A percentile compares a stretch with the other conserved stretches of the same genome.
Conservation (phyloP, 139 green algal genomes). For the Mesotaenium endlicherianum region DNA sequence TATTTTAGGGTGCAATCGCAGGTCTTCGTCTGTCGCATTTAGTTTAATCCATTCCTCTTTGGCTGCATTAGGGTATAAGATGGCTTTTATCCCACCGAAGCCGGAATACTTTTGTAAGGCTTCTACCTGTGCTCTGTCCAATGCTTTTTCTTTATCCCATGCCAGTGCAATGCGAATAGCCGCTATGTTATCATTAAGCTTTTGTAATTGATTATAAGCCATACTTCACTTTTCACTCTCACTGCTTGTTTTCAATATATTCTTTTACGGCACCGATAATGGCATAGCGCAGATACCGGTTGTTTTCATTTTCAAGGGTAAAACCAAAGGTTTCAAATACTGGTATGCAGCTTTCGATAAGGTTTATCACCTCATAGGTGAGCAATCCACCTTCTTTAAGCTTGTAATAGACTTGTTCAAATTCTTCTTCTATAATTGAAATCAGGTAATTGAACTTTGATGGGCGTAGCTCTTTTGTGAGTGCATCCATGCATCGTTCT, state of each 20-base stretch:
- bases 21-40: neutral
- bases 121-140: neutral
- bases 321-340: neutral
- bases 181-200: neutral
- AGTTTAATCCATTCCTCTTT: neutral
- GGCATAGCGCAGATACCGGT: neutral
- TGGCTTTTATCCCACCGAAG: neutral
- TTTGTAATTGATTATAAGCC: neutral
- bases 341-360: neutral
- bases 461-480: neutral
- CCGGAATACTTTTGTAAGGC: neutral
- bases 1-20: neutral
- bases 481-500: neutral
- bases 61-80: neutral
- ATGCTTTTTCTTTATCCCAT: neutral
- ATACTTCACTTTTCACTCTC: neutral
- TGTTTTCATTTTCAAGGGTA: neutral
- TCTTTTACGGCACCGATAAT: neutral
- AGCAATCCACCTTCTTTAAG: neutral
- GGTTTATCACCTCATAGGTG: neutral
- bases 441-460: neutral
- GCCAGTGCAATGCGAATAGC: neutral
- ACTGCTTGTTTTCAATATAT: neutral
- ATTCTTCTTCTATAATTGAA: neutral
- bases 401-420: neutral